Conservation (phyloP, 306 rosid genomes). For the Luffa acutangula region DNA sequence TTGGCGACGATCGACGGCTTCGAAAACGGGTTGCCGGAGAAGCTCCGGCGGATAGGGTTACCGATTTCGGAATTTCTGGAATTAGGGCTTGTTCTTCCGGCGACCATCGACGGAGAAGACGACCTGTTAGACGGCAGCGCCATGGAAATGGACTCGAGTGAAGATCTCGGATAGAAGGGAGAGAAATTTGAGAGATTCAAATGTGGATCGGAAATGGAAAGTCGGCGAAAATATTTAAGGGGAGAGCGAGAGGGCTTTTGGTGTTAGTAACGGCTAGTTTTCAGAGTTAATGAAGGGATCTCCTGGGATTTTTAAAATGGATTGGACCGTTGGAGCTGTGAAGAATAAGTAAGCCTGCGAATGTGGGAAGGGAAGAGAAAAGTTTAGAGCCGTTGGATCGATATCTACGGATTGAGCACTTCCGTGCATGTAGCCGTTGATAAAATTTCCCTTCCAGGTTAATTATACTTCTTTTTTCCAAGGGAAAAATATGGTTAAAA, state of each 20-base stretch:
- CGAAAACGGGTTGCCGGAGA: slow-evolving; percentile 55
- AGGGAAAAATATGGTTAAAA: too few relatives aligned
- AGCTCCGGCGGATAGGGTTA: slow-evolving; percentile 54
- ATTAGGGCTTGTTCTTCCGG: slow-evolving; percentile 30
- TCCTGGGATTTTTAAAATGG: slow-evolving; percentile 17
- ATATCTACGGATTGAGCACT: not conserved
- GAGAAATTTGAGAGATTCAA: not conserved
- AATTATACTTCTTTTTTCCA: too few relatives aligned
- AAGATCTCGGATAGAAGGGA: not conserved
- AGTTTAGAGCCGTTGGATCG: slow-evolving; percentile 36
- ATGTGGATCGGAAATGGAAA: not conserved
- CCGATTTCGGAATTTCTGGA: slow-evolving; percentile 50
- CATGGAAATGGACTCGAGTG: slow-evolving; percentile 10
- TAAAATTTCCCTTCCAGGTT: not conserved
- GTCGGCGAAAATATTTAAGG: slow-evolving; percentile 1
- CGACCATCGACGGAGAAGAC: slow-evolving; percentile 24
- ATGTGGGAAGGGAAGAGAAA: not conserved
- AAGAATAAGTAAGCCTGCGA: not conserved
- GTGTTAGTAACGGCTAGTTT: slow-evolving; percentile 50
- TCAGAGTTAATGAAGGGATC: not conserved
- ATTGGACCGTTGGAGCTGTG: slow-evolving; percentile 25
- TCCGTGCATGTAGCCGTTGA: slow-evolving; percentile 25
- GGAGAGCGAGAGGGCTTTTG: not conserved
- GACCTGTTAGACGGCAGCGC: slow-evolving; percentile 42
- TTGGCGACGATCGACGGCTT: slow-evolving; percentile 42